These are phyloP conservation scores for Bacidia gigantensis DNA, from an alignment of 495 filamentous ascomycete species.

Conservation along the genomic window DNA sequence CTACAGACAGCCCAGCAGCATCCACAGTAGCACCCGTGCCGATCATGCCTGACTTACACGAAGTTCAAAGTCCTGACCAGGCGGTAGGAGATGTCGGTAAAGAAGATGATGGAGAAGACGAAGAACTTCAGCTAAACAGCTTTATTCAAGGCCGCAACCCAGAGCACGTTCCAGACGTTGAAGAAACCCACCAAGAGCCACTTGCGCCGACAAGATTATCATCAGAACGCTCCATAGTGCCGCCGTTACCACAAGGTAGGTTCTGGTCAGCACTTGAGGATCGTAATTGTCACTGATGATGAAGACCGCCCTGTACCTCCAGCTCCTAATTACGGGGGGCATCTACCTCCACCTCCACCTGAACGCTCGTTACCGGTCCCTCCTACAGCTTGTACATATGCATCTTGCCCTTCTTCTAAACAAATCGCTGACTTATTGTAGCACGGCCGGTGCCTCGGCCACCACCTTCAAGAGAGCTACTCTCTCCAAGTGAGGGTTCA, in stretches of 20 bases:
- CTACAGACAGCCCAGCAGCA: conserved; percentile 36
- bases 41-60: conserved; percentile 58
- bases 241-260: conserved; percentile 42
- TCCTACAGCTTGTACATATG: conserved; percentile 51
- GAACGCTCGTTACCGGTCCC: conserved; percentile 56
- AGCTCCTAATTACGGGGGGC: conserved; percentile 26
- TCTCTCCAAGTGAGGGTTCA: conserved; percentile 64
- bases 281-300: background rate
- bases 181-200: conserved; percentile 42
- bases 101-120: conserved; percentile 32
- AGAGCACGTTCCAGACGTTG: conserved; percentile 46
- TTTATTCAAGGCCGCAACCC: conserved; percentile 32
- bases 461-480: conserved; percentile 33
- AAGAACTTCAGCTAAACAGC: conserved; percentile 25
- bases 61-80: conserved; percentile 31
- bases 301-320: conserved; percentile 39
- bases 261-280: background rate
- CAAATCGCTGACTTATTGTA: conserved; percentile 26
- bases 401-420: background rate
- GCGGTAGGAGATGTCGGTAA: conserved; percentile 11
- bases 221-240: conserved; percentile 31
- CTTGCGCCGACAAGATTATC: conserved; percentile 29
- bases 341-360: conserved; percentile 41
- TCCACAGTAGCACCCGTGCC: conserved; percentile 56
- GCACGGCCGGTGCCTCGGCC: conserved; percentile 45